A percentile compares a stretch with the other conserved stretches of the same genome.
These are phyloP conservation scores for Actinidia arguta DNA, from an alignment of 179 eudicot genomes.

Conservation along the genomic window DNA sequence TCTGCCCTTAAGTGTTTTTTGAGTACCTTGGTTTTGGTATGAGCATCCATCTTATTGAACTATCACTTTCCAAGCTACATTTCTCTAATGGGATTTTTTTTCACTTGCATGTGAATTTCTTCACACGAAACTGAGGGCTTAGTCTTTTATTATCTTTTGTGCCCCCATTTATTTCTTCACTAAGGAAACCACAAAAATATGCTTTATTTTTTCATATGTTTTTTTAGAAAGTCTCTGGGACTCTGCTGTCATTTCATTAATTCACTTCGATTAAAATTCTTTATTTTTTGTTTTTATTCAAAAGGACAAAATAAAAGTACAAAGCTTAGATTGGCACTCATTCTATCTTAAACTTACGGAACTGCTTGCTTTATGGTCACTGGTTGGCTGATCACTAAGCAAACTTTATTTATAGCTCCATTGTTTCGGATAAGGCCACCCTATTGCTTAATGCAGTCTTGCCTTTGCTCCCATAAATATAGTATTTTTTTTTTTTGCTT, in stretches of 20 bases:
- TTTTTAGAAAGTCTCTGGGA: background rate
- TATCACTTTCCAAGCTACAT: constrained; percentile 3
- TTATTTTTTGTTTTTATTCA: background rate
- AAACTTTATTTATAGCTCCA: background rate
- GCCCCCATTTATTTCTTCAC: background rate
- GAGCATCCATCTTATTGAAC: background rate
- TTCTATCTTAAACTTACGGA: background rate
- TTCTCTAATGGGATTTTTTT: background rate
- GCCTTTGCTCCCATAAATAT: background rate
- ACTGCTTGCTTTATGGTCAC: background rate
- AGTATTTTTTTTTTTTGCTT: background rate
- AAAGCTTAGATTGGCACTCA: background rate
- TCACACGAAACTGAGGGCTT: background rate
- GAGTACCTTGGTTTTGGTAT: background rate
- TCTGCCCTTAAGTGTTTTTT: background rate
- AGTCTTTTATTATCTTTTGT: background rate
- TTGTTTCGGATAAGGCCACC: background rate
- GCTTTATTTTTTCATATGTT: background rate
- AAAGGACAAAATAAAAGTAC: background rate
- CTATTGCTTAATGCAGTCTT: background rate
- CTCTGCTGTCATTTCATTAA: background rate
- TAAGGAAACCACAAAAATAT: background rate
- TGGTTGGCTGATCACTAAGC: background rate
- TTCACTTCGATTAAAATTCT: constrained; percentile 5
- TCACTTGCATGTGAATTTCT: background rate